These are phyloP conservation scores for Exophiala spinifera DNA, from an alignment of 2,329 filamentous ascomycete genomes.

Conservation along the genomic window DNA sequence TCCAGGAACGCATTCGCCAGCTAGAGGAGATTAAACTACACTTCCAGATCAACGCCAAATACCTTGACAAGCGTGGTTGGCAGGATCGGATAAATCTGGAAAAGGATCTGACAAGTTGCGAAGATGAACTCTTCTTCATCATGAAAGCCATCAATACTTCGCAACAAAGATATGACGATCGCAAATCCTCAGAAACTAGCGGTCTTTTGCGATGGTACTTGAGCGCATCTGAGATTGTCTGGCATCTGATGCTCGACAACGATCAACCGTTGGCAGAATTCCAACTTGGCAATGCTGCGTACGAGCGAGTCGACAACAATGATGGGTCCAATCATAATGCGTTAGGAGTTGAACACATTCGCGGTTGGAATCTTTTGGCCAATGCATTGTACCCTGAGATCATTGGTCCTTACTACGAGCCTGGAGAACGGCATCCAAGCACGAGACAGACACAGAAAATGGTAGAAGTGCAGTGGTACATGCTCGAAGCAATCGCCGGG, in stretches of 20 bases:
- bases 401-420: conserved; percentile 82
- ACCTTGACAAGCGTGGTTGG: conserved; percentile 86
- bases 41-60: conserved; percentile 88
- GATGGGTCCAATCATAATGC: conserved; percentile 95
- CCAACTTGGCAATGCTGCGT: conserved; percentile 84
- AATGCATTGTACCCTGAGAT: conserved; percentile 95
- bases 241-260: conserved; percentile 87
- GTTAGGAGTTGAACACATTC: conserved; percentile 81
- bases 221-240: conserved; percentile 90
- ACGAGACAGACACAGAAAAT: conserved; percentile 56
- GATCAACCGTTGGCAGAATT: conserved; percentile 88
- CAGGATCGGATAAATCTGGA: conserved; percentile 86
- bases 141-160: conserved; percentile 99
- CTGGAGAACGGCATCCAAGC: conserved; percentile 47
- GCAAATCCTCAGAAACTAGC: conserved; percentile 64
- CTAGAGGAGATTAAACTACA: conserved; percentile 94
- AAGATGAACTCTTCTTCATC: conserved; percentile 98
- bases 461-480: conserved; percentile 93
- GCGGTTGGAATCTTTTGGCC: conserved; percentile 83
- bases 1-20: conserved; percentile 90
- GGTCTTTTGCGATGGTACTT: conserved; percentile 89
- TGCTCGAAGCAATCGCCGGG: conserved; percentile 95
- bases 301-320: conserved; percentile 92
- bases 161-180: conserved; percentile 78
- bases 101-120: conserved; percentile 80